Evolutionary conservation across 108 stramenopile species (phyloP).

Genomic region (Pseudonitzschia multiseries): DNA sequence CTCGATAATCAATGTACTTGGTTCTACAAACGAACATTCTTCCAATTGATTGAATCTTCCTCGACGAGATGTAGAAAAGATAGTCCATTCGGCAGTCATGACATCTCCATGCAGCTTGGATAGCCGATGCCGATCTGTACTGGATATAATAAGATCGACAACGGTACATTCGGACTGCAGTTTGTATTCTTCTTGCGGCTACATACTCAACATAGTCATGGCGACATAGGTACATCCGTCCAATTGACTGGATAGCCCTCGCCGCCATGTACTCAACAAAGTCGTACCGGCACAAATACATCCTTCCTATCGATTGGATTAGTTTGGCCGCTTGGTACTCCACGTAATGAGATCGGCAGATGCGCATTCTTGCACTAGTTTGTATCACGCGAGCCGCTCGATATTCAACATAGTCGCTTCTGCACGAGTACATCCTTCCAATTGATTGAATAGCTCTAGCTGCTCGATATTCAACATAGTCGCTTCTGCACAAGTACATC

Average conservation of each 20-base stretch:
- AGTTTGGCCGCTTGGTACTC: conserved; percentile 19
- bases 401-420: conserved; percentile 4
- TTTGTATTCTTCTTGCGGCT: conserved; percentile 6
- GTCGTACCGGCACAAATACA: conserved; percentile 5
- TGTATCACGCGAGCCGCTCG: background rate
- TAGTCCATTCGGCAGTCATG: conserved; percentile 16
- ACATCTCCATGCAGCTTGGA: conserved; percentile 36
- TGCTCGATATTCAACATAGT: conserved; percentile 1
- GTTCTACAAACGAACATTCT: conserved; percentile 6
- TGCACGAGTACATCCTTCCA: background rate
- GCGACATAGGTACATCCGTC: conserved; percentile 4
- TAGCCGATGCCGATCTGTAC: conserved; percentile 18
- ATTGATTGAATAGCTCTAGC: conserved; percentile 4
- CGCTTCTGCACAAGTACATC: background rate
- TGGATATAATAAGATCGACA: background rate
- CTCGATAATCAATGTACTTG: conserved; percentile 6
- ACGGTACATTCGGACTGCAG: background rate
- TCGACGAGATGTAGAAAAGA: background rate
- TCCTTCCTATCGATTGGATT: conserved; percentile 32
- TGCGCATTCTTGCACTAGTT: background rate
- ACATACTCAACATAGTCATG: background rate
- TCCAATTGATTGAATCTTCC: background rate
- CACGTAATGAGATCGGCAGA: background rate
- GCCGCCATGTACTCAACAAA: conserved; percentile 9
- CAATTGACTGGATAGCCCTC: background rate